Conservation (phyloP, 2,329 filamentous ascomycete species). For the Colletotrichum lentis region DNA sequence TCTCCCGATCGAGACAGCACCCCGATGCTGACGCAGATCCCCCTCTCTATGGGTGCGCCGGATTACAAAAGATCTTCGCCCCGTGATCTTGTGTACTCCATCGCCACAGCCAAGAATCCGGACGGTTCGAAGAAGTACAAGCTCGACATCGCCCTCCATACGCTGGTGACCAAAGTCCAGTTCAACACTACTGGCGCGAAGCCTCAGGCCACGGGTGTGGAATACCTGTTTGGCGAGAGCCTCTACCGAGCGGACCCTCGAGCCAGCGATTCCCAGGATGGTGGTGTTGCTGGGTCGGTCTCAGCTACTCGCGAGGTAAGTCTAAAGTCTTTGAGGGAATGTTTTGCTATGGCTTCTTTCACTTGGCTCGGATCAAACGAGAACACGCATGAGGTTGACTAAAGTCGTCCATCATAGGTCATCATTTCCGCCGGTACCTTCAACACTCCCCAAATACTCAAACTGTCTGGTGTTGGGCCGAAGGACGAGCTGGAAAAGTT, state of each 20-base stretch:
- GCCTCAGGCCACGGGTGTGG: neutral
- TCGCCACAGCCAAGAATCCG: neutral
- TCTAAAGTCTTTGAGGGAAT: neutral
- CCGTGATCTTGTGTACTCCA: neutral
- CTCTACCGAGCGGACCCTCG: constrained; percentile 57
- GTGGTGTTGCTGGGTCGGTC: constrained; percentile 16
- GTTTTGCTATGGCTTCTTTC: neutral
- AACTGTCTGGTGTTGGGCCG: constrained; percentile 59
- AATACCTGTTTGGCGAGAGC: constrained; percentile 54
- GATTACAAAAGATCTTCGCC: neutral
- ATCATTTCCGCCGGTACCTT: constrained; percentile 61
- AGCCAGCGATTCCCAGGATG: constrained; percentile 31
- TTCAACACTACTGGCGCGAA: constrained; percentile 47
- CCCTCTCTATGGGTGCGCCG: neutral
- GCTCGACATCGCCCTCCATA: neutral
- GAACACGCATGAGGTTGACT: neutral
- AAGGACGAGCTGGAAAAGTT: constrained; percentile 49
- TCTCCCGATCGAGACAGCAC: constrained; percentile 43
- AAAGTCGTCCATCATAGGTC: constrained; percentile 45
- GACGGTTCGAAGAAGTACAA: neutral
- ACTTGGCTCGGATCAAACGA: neutral
- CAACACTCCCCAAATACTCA: constrained; percentile 62
- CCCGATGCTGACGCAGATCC: neutral
- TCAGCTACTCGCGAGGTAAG: constrained; percentile 49
- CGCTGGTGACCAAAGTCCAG: neutral